Conservation (phyloP, 257 asterid genomes). For the Penstemon barbatus region DNA sequence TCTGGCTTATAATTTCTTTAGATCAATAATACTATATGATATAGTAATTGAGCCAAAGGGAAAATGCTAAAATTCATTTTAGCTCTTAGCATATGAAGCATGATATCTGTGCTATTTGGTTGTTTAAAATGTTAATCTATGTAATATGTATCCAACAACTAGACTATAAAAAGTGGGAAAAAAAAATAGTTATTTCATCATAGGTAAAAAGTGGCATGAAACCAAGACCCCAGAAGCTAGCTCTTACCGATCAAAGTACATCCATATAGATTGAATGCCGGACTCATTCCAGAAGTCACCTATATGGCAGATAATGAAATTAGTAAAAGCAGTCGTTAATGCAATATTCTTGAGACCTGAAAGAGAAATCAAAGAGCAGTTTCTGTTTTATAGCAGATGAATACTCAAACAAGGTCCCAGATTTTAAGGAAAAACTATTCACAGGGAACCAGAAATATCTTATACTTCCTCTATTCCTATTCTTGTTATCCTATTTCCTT, state of each 20-base stretch:
- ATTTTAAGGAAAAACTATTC: neutral
- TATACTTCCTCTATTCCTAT: too few species aligned
- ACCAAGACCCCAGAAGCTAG: conserved; percentile 13
- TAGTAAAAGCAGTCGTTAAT: conserved; percentile 1
- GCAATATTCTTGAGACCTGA: conserved; percentile 13
- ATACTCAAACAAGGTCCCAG: neutral
- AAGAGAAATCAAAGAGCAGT: conserved; percentile 11
- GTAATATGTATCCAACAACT: neutral
- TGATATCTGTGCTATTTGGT: too few species aligned
- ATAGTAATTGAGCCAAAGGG: too few species aligned
- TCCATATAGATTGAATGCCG: conserved; percentile 75
- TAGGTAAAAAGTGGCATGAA: conserved; percentile 5
- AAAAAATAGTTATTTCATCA: neutral
- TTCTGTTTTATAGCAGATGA: neutral
- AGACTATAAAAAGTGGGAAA: neutral
- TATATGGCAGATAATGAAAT: conserved; percentile 28
- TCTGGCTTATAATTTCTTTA: too few species aligned
- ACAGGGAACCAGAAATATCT: neutral
- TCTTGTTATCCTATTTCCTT: too few species aligned
- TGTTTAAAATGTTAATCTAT: too few species aligned
- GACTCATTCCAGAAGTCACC: conserved; percentile 98
- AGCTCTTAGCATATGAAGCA: too few species aligned
- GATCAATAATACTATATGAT: too few species aligned
- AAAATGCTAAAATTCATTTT: too few species aligned
- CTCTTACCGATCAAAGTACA: conserved; percentile 74